Evolutionary conservation across 2,329 filamentous ascomycete species (phyloP).

Genomic region (Aspergillus sp.): DNA sequence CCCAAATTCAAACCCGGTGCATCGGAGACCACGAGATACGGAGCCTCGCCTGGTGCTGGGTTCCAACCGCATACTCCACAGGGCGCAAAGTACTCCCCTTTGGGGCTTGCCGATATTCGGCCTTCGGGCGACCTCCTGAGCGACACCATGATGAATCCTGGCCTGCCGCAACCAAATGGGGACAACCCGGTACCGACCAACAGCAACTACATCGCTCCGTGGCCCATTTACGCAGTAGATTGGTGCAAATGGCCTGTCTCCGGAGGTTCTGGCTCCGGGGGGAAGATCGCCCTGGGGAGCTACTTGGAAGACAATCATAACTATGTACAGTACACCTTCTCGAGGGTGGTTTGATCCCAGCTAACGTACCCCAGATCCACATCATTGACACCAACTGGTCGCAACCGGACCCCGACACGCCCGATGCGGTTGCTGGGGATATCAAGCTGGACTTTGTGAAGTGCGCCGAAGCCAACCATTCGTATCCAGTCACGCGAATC

Average conservation of each 20-base stretch:
- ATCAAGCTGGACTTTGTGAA: constrained; percentile 78
- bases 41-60: constrained; percentile 41
- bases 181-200: constrained; percentile 66
- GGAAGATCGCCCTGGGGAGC: constrained; percentile 92
- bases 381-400: constrained; percentile 84
- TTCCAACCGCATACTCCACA: constrained; percentile 54
- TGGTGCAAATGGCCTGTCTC: constrained; percentile 98
- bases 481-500: constrained; percentile 92
- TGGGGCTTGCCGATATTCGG: constrained; percentile 88
- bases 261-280: constrained; percentile 58
- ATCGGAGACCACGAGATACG: constrained; percentile 66
- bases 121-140: constrained; percentile 77
- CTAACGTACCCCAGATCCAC: constrained; percentile 68
- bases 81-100: constrained; percentile 73
- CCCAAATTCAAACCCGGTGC: constrained; percentile 63
- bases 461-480: constrained; percentile 93
- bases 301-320: constrained; percentile 98
- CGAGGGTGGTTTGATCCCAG: constrained; percentile 5
- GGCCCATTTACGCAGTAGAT: constrained; percentile 94
- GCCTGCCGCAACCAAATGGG: constrained; percentile 61
- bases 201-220: constrained; percentile 90
- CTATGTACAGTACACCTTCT: constrained; percentile 61
- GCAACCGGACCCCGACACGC: constrained; percentile 66
- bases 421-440: constrained; percentile 66
- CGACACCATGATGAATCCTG: constrained; percentile 64